Conservation (phyloP, 345 rosid species). For the Rubroshorea leprosula region DNA sequence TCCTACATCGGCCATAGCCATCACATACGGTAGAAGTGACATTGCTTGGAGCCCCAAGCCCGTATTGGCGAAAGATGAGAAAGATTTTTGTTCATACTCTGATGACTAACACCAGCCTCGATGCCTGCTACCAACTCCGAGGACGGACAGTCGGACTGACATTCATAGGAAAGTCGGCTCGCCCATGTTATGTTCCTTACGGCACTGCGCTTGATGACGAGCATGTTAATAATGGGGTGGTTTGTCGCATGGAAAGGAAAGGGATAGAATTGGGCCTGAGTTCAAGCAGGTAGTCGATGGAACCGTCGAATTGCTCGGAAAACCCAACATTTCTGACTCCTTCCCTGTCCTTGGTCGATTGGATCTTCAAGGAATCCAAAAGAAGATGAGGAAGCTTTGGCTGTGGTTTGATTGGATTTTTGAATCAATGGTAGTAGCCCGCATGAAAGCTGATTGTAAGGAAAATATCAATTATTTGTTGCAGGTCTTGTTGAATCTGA, state of each 20-base stretch:
- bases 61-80: conserved; percentile 38
- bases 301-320: conserved; percentile 28
- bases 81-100: conserved; percentile 25
- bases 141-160: conserved; percentile 19
- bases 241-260: background rate
- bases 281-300: conserved; percentile 20
- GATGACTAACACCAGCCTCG: conserved; percentile 9
- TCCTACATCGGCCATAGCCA: conserved; percentile 17
- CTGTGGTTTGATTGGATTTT: conserved; percentile 4
- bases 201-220: background rate
- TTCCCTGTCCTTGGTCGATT: conserved; percentile 41
- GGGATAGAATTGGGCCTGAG: background rate
- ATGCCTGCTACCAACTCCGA: background rate
- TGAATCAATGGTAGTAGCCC: background rate
- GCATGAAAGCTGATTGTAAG: background rate
- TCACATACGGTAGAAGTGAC: conserved; percentile 33
- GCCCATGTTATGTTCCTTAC: too few relatives aligned
- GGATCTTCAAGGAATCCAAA: conserved; percentile 45
- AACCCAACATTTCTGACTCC: conserved; percentile 46
- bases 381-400: background rate
- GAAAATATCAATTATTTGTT: conserved; percentile 23
- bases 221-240: conserved; percentile 11
- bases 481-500: conserved; percentile 23
- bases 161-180: conserved; percentile 31
- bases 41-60: conserved; percentile 31